Conservation (phyloP, 306 rosid genomes). For the Senna tora region DNA sequence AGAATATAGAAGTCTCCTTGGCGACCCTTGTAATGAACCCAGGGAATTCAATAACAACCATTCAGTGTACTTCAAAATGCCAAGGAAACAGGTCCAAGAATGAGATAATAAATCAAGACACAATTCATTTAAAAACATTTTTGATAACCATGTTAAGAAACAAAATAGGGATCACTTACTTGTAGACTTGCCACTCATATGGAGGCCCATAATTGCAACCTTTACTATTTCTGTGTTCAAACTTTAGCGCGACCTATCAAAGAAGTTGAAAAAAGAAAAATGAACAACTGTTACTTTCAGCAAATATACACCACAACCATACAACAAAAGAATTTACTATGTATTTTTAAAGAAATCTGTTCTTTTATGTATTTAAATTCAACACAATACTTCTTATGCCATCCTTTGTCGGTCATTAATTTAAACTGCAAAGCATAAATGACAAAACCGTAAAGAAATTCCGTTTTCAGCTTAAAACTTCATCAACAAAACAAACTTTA, state of each 20-base stretch:
- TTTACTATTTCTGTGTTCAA: conserved; percentile 92
- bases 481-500: conserved; percentile 34
- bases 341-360: too few species aligned
- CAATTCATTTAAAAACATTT: too few species aligned
- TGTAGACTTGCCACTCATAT: conserved; percentile 94
- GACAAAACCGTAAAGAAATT: not conserved
- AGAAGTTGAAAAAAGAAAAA: conserved; percentile 25
- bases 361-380: too few species aligned
- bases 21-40: conserved; percentile 93
- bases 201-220: conserved; percentile 97
- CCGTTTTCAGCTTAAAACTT: conserved; percentile 29
- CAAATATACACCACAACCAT: too few species aligned
- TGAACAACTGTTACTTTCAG: conserved; percentile 39
- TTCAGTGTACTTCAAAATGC: too few species aligned
- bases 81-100: too few species aligned
- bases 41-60: conserved; percentile 90
- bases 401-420: too few species aligned
- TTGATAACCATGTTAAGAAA: conserved; percentile 16
- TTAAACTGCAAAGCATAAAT: conserved; percentile 5
- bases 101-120: conserved; percentile 25
- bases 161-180: conserved; percentile 47
- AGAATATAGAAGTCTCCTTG: conserved; percentile 95
- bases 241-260: conserved; percentile 85
- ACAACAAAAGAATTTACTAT: too few species aligned
- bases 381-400: too few species aligned